These are phyloP conservation scores for Leptoxyphium fumago DNA, from an alignment of 2,329 filamentous ascomycete genomes.

Conservation along the genomic window DNA sequence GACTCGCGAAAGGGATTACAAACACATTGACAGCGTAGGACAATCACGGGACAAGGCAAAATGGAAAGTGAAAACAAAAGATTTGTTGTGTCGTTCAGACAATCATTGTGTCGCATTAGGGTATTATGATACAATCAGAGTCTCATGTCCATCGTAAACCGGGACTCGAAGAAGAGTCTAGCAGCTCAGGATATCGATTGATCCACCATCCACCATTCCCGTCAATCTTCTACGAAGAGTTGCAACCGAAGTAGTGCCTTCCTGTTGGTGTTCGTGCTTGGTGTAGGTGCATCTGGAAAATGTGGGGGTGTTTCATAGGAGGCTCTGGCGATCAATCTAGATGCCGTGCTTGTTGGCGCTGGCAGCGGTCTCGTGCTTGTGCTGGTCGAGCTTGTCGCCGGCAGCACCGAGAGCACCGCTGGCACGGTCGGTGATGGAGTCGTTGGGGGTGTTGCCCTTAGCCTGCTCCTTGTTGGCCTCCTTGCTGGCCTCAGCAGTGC, in stretches of 20 bases:
- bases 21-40: not conserved
- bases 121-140: not conserved
- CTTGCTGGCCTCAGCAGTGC: constrained; percentile 43
- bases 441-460: constrained; percentile 44
- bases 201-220: too few species aligned
- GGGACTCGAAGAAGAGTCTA: not conserved
- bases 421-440: constrained; percentile 37
- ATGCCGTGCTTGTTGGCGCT: constrained; percentile 33
- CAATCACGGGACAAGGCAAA: too few species aligned
- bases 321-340: constrained; percentile 7
- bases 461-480: constrained; percentile 49
- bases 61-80: too few species aligned
- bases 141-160: not conserved
- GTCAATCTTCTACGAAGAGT: too few species aligned
- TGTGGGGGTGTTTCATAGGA: not conserved
- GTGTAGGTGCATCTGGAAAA: not conserved
- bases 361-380: constrained; percentile 34
- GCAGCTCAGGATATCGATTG: too few species aligned
- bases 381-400: constrained; percentile 39
- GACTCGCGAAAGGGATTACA: not conserved
- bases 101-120: not conserved
- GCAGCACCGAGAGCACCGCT: constrained; percentile 37
- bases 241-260: too few species aligned
- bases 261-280: too few species aligned
- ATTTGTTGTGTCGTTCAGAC: too few species aligned